phyloP scores from a whole-genome alignment of 495 filamentous ascomycete species.

The Neurospora terricola region DNA sequence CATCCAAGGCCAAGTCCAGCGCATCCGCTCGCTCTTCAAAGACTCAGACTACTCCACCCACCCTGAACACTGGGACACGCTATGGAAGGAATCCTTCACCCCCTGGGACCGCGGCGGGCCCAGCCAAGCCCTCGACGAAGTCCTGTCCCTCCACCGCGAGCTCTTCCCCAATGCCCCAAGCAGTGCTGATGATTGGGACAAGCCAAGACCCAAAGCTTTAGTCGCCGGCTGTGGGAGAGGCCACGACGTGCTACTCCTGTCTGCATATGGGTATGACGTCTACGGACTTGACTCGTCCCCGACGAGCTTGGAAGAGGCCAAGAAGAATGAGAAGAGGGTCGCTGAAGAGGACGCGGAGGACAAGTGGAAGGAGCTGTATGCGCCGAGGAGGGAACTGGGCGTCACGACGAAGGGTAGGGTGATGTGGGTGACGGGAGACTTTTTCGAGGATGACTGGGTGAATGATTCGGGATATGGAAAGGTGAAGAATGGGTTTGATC shows the following conservation, averaged over 20 bases:
- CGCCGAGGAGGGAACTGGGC: conserved; percentile 25
- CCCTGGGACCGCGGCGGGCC: conserved; percentile 61
- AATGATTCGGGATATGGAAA: conserved; percentile 1
- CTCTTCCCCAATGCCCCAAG: conserved; percentile 26
- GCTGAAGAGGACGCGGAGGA: conserved; percentile 1
- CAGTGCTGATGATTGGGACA: conserved; percentile 20
- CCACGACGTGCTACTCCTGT: conserved; percentile 63
- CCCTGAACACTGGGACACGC: conserved; percentile 45
- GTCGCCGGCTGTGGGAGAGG: conserved; percentile 70
- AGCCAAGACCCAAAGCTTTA: conserved; percentile 39
- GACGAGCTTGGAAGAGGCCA: conserved; percentile 45
- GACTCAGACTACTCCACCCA: conserved; percentile 19
- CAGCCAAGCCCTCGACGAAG: conserved; percentile 57
- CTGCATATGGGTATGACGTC: conserved; percentile 60
- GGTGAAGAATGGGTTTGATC: conserved; percentile 49
- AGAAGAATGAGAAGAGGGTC: conserved; percentile 30
- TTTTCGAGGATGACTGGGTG: conserved; percentile 54
- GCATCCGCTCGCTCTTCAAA: conserved; percentile 15
- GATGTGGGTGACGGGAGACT: conserved; percentile 58
- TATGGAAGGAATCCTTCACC: conserved; percentile 56
- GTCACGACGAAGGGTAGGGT: conserved; percentile 41
- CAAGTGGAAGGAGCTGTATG: conserved; percentile 29
- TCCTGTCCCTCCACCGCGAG: conserved; percentile 33
- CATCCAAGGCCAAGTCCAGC: neutral
- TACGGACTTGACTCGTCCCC: conserved; percentile 61